Evolutionary conservation across 2,329 filamentous ascomycete species (phyloP).

Genomic region (Colletotrichum spaethianum): DNA sequence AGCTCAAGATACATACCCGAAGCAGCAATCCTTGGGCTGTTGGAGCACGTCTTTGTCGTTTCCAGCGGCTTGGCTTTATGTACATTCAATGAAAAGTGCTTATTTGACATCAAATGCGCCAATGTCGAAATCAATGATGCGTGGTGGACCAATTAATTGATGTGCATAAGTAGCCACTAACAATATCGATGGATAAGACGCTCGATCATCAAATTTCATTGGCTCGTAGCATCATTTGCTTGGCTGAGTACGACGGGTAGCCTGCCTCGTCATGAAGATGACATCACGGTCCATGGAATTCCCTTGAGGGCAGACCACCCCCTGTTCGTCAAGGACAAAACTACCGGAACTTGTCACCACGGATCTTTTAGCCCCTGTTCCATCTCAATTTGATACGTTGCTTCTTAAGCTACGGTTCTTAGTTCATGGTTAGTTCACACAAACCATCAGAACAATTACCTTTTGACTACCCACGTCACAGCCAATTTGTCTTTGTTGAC

Average conservation of each 20-base stretch:
- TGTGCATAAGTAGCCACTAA: not conserved
- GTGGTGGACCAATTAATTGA: not conserved
- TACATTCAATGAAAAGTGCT: not conserved
- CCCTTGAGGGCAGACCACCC: not conserved
- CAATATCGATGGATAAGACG: not conserved
- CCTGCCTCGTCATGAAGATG: not conserved
- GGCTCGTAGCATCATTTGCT: not conserved
- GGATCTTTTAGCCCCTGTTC: not conserved
- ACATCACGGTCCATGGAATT: slow-evolving; percentile 10
- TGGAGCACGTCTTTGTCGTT: not conserved
- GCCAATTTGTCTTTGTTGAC: not conserved
- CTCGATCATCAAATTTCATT: not conserved
- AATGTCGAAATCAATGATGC: slow-evolving; percentile 25
- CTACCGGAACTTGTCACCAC: too few relatives aligned
- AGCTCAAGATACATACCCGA: not conserved
- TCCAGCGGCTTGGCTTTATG: slow-evolving; percentile 24
- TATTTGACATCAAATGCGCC: not conserved
- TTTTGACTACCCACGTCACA: not conserved
- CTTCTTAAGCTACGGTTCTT: not conserved
- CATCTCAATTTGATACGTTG: too few relatives aligned
- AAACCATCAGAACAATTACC: too few relatives aligned
- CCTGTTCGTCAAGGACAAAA: too few relatives aligned
- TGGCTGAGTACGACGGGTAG: not conserved
- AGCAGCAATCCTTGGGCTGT: not conserved
- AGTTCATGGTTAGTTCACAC: not conserved